Conservation (phyloP, 208 protist genomes). For the Leishmania gerbilli region DNA sequence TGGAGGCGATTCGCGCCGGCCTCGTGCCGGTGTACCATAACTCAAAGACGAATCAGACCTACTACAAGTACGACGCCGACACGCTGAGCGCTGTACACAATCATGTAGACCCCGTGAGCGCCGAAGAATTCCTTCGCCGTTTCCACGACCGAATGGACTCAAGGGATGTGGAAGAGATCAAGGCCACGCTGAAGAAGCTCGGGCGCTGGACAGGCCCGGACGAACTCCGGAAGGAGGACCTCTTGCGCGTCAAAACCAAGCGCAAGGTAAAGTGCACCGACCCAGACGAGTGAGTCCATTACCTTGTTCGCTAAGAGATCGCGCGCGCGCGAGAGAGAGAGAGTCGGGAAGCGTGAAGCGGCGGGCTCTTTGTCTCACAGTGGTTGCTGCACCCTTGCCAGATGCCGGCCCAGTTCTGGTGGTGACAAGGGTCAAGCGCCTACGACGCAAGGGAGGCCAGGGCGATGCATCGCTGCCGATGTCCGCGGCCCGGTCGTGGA, state of each 20-base stretch:
- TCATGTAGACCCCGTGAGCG: conserved; percentile 75
- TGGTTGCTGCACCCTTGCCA: background rate
- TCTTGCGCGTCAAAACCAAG: conserved; percentile 72
- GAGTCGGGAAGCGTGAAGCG: background rate
- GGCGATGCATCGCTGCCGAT: background rate
- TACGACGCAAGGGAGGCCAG: background rate
- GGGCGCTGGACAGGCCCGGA: conserved; percentile 79
- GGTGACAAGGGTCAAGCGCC: background rate
- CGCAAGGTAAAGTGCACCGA: conserved; percentile 81
- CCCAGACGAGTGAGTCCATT: conserved; percentile 29
- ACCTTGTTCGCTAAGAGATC: background rate
- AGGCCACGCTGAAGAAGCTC: conserved; percentile 63
- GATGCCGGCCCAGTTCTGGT: background rate
- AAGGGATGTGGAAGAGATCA: conserved; percentile 70
- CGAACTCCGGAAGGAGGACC: conserved; percentile 65
- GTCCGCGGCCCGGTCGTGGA: background rate
- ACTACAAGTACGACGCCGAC: conserved; percentile 79
- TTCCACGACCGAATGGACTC: conserved; percentile 82
- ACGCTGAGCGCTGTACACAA: conserved; percentile 84
- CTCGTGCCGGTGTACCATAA: conserved; percentile 78
- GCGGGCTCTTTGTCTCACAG: background rate
- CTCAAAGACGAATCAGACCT: conserved; percentile 70
- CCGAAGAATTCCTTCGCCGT: conserved; percentile 82
- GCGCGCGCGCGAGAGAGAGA: background rate
- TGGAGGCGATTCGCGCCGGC: conserved; percentile 75